Evolutionary conservation across 2,329 filamentous ascomycete genomes (phyloP).

Genomic region (Dothideomycetes sp.): DNA sequence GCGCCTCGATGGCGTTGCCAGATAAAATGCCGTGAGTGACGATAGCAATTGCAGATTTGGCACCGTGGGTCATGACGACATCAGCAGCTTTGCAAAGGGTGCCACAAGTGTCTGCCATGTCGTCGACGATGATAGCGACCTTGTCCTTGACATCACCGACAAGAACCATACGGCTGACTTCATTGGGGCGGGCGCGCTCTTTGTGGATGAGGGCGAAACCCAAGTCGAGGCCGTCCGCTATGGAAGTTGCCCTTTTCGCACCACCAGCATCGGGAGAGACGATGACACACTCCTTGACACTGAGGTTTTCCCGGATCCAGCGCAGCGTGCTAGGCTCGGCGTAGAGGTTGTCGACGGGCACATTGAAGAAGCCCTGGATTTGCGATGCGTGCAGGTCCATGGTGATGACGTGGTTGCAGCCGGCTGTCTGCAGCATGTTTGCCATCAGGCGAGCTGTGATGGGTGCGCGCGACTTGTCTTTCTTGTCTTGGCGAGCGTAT

Average conservation of each 20-base stretch:
- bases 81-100: conserved; percentile 81
- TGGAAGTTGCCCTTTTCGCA: conserved; percentile 87
- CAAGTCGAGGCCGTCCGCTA: conserved; percentile 82
- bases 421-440: conserved; percentile 93
- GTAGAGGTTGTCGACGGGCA: conserved; percentile 72
- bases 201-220: conserved; percentile 95
- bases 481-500: conserved; percentile 95
- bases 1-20: conserved; percentile 74
- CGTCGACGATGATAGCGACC: conserved; percentile 90
- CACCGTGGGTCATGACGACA: conserved; percentile 77
- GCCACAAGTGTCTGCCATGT: conserved; percentile 95
- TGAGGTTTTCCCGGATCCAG: conserved; percentile 82
- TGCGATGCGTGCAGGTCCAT: conserved; percentile 94
- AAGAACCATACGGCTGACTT: conserved; percentile 89
- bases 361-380: conserved; percentile 93
- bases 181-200: conserved; percentile 81
- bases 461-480: conserved; percentile 89
- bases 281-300: conserved; percentile 76
- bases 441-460: conserved; percentile 94
- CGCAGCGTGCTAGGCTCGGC: conserved; percentile 84
- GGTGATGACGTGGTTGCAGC: conserved; percentile 86
- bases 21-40: conserved; percentile 90
- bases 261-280: conserved; percentile 92
- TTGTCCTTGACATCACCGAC: conserved; percentile 87
- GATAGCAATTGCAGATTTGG: conserved; percentile 81